These are phyloP conservation scores for Pichia sp. DNA, from an alignment of 1,139 yeast genomes.

Conservation along the genomic window DNA sequence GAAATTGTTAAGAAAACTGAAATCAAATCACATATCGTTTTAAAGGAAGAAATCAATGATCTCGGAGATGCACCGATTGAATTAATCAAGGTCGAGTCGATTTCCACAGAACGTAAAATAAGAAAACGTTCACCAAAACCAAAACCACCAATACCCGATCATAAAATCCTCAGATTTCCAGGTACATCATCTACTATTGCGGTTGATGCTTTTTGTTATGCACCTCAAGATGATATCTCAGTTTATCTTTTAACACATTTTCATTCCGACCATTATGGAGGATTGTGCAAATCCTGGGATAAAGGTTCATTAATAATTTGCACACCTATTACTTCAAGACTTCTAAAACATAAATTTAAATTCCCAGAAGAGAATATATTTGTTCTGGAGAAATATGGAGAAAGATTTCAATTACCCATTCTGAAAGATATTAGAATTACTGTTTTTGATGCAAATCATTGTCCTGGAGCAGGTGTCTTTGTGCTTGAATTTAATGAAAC, in stretches of 20 bases:
- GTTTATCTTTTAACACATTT: conserved; percentile 71
- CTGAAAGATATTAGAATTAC: conserved; percentile 55
- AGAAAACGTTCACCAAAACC: conserved; percentile 28
- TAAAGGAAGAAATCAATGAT: background rate
- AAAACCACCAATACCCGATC: conserved; percentile 44
- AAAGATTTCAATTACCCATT: conserved; percentile 30
- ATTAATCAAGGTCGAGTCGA: background rate
- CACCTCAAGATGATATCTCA: conserved; percentile 39
- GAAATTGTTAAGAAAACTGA: background rate
- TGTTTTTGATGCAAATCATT: conserved; percentile 81
- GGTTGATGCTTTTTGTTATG: conserved; percentile 66
- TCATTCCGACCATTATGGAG: conserved; percentile 92
- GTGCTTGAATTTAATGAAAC: conserved; percentile 46
- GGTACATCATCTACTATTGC: conserved; percentile 33
- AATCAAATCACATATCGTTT: background rate
- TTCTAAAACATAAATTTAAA: conserved; percentile 25
- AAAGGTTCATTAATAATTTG: conserved; percentile 58
- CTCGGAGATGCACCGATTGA: background rate
- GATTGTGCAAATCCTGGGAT: conserved; percentile 71
- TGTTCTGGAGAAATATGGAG: conserved; percentile 24
- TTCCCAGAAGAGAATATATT: conserved; percentile 38
- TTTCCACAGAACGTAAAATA: conserved; percentile 8
- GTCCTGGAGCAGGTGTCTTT: conserved; percentile 90
- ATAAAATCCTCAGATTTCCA: conserved; percentile 47
- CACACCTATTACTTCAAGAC: conserved; percentile 57